Conservation (phyloP, 78 protist species). For the Dictyostelium purpureum region DNA sequence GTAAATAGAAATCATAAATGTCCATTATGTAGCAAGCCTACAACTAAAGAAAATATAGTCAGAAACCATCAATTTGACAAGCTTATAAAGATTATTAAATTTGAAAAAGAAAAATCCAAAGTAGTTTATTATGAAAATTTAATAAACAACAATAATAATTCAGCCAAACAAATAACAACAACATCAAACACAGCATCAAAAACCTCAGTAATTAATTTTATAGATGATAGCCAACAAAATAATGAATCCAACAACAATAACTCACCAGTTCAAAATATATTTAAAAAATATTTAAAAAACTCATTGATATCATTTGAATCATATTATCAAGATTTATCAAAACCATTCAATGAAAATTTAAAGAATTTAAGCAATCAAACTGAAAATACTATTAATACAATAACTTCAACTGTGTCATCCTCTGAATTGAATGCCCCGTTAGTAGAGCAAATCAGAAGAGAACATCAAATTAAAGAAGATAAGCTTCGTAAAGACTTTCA, state of each 20-base stretch:
- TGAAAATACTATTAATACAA: not conserved
- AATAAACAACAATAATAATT: not conserved
- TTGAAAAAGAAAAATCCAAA: slow-evolving; percentile 47
- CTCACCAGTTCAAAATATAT: slow-evolving; percentile 47
- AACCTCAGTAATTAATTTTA: not conserved
- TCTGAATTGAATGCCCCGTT: not conserved
- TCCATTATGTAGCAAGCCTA: slow-evolving; percentile 47
- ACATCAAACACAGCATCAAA: not conserved
- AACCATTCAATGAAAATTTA: slow-evolving; percentile 8
- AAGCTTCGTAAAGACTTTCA: slow-evolving; percentile 9
- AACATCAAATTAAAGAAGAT: not conserved
- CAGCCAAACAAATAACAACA: not conserved
- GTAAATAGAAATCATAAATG: slow-evolving; percentile 78
- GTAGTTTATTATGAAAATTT: slow-evolving; percentile 25
- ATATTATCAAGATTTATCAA: slow-evolving; percentile 18
- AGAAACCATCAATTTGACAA: slow-evolving; percentile 69
- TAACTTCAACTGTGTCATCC: not conserved
- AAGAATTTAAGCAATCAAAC: not conserved
- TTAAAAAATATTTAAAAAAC: slow-evolving; percentile 55
- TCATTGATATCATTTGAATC: slow-evolving; percentile 59
- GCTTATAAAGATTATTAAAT: slow-evolving; percentile 27
- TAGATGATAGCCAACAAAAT: not conserved
- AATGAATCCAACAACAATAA: not conserved
- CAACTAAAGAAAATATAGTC: slow-evolving; percentile 29
- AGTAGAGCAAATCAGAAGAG: slow-evolving; percentile 24